Evolutionary conservation across 2,329 filamentous ascomycete species (phyloP).

Genomic region (Nothophaeocryptopus gaeumannii): DNA sequence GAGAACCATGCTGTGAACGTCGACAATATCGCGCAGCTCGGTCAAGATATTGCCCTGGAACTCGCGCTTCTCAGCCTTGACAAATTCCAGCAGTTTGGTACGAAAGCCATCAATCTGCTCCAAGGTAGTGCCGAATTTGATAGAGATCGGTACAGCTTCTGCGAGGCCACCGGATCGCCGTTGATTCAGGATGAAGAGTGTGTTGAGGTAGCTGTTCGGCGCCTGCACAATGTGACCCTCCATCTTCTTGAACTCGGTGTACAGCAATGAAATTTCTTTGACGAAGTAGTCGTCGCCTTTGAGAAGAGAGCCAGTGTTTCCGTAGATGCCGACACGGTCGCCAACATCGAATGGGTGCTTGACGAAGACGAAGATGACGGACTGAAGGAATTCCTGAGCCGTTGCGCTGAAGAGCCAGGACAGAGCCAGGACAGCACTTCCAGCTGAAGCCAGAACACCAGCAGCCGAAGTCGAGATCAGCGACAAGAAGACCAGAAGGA

Average conservation of each 20-base stretch:
- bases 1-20: slow-evolving; percentile 80
- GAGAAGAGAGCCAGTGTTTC: slow-evolving; percentile 75
- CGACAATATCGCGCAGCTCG: slow-evolving; percentile 73
- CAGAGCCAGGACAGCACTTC: slow-evolving; percentile 80
- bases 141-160: slow-evolving; percentile 76
- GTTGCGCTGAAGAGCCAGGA: slow-evolving; percentile 92
- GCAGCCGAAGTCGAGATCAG: slow-evolving; percentile 89
- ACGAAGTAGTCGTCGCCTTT: slow-evolving; percentile 93
- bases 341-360: slow-evolving; percentile 97
- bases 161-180: slow-evolving; percentile 83
- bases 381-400: slow-evolving; percentile 91
- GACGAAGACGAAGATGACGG: slow-evolving; percentile 91
- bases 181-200: slow-evolving; percentile 89
- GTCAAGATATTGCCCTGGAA: slow-evolving; percentile 84
- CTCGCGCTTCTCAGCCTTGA: slow-evolving; percentile 80
- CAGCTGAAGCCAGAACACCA: slow-evolving; percentile 82
- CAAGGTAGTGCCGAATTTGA: slow-evolving; percentile 84
- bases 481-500: slow-evolving; percentile 81
- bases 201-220: slow-evolving; percentile 87
- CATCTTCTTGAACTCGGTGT: slow-evolving; percentile 99
- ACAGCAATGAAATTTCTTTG: slow-evolving; percentile 86
- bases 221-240: slow-evolving; percentile 94
- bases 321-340: slow-evolving; percentile 87
- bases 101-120: slow-evolving; percentile 82
- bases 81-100: slow-evolving; percentile 76